Evolutionary conservation across 2,329 filamentous ascomycete species (phyloP).

Genomic region (Diaporthe sp.): DNA sequence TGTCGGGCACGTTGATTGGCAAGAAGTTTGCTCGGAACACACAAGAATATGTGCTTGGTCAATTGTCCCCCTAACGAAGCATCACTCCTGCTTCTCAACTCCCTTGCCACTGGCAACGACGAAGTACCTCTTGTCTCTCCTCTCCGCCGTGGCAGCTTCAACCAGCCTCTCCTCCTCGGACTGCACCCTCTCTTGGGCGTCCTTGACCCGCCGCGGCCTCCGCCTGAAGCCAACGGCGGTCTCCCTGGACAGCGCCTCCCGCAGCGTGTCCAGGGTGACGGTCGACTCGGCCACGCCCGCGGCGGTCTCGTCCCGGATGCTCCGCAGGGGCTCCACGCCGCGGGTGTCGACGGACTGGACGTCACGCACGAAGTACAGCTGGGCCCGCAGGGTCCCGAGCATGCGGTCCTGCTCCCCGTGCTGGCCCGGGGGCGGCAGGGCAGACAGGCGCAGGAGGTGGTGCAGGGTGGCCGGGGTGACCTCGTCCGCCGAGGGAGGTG

Average conservation of each 20-base stretch:
- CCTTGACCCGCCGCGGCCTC: slow-evolving; percentile 56
- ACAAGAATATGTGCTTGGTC: background rate
- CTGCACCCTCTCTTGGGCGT: slow-evolving; percentile 22
- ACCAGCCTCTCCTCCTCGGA: slow-evolving; percentile 44
- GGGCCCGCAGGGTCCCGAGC: slow-evolving; percentile 81
- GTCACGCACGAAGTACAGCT: slow-evolving; percentile 91
- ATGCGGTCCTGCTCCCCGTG: slow-evolving; percentile 76
- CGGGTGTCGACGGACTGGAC: slow-evolving; percentile 84
- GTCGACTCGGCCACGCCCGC: slow-evolving; percentile 67
- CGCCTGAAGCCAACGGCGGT: slow-evolving; percentile 69
- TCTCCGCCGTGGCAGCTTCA: slow-evolving; percentile 58
- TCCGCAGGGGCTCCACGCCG: slow-evolving; percentile 79
- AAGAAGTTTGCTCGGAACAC: background rate
- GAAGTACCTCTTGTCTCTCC: slow-evolving; percentile 78
- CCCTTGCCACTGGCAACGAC: slow-evolving; percentile 76
- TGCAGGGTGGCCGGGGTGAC: slow-evolving; percentile 79
- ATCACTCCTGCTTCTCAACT: slow-evolving; percentile 11
- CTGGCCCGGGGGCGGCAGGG: slow-evolving; percentile 79
- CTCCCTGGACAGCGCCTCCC: slow-evolving; percentile 71
- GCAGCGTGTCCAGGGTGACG: slow-evolving; percentile 70
- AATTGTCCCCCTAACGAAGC: background rate
- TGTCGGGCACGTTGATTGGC: background rate
- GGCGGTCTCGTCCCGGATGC: slow-evolving; percentile 84
- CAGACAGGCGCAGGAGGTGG: slow-evolving; percentile 90
- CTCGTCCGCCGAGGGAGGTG: slow-evolving; percentile 45